Base-by-base conservation (phyloP, 768 basidiomycete species). In the Tylopilus felleus region DNA sequence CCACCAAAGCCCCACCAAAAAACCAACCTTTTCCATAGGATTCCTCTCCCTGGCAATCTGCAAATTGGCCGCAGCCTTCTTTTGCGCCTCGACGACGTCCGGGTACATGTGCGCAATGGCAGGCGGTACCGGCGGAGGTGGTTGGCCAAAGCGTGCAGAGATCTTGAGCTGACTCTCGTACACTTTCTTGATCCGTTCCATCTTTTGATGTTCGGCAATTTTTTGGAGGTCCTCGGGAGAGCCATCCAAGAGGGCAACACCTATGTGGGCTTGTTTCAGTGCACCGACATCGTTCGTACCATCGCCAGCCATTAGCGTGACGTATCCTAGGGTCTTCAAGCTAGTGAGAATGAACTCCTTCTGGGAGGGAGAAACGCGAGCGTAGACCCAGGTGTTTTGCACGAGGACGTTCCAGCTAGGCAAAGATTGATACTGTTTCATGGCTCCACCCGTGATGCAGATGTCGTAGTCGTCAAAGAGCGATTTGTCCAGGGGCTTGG, bases 261-360 rank as follows among this genome's bases (percentile, higher is more conserved):
- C 96, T 55, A 99, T 88, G 69, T 99, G 93, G 1, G 97, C 97
- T 68, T 97, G 94, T 71, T 98, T 99, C 49, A 99, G 81, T 3
- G 97, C 97, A 22, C 97, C 97, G 47, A 99, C 97, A 58, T 98
- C 97, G 67, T 99, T 98, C 5, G 97, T 99, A 28, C 97, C 97
- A 67, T 99, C 97, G 48, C 97, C 97, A 6, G 95, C 97, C 97
- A 98, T 98, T 48, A 99, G 79, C 0, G 97, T 99, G 16, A 80
- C 80, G 67, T 93, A 99, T 22, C 96, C 96, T 23, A 97, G 83
- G 3, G 78, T 77, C 69, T 94, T 94, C 49, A 98, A 77, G 8
- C 88, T 88, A 0, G 93, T 92, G 44, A 99, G 80, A 72, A 99
- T 98, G 70, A 82, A 82, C 70, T 99, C 97, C 74, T 99, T 99